Conservation (phyloP, 192 early-diverging fungal genomes). For the Coemansia biformis region DNA sequence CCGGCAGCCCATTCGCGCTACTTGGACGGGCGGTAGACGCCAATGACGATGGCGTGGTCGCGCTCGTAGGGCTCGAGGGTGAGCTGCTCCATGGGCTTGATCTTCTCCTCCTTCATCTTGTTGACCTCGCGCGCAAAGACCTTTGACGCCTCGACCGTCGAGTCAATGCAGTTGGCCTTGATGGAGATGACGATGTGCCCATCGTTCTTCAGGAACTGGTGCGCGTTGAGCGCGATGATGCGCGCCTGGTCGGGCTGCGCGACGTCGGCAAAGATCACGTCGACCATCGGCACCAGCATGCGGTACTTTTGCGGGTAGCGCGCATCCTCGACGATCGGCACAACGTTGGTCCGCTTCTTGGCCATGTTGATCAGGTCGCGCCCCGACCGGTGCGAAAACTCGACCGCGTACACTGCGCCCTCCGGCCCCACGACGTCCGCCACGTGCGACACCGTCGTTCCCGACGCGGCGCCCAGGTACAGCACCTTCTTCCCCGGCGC, state of each 20-base stretch:
- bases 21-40: slow-evolving; percentile 61
- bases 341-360: slow-evolving; percentile 99
- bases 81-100: slow-evolving; percentile 92
- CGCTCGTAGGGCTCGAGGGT: slow-evolving; percentile 98
- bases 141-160: slow-evolving; percentile 91
- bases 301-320: slow-evolving; percentile 99
- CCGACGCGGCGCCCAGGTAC: slow-evolving; percentile 93
- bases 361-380: slow-evolving; percentile 99
- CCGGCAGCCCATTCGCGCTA: too few relatives aligned
- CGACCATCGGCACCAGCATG: slow-evolving; percentile 97
- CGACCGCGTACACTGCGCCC: slow-evolving; percentile 97
- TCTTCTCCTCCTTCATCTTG: slow-evolving; percentile 82
- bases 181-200: slow-evolving; percentile 98
- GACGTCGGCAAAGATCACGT: slow-evolving; percentile 98
- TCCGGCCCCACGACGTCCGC: slow-evolving; percentile 95
- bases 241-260: slow-evolving; percentile 99
- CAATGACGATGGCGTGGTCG: slow-evolving; percentile 97
- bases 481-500: slow-evolving; percentile 93
- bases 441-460: slow-evolving; percentile 94
- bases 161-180: slow-evolving; percentile 99
- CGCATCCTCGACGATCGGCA: slow-evolving; percentile 99
- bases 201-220: slow-evolving; percentile 95
- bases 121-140: slow-evolving; percentile 97
- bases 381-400: slow-evolving; percentile 98
- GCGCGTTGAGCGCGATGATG: slow-evolving; percentile 96